These are phyloP conservation scores for Antitrichia curtipendula DNA, from an alignment of 225 moss, liverwort and hornwort species.

Conservation along the genomic window DNA sequence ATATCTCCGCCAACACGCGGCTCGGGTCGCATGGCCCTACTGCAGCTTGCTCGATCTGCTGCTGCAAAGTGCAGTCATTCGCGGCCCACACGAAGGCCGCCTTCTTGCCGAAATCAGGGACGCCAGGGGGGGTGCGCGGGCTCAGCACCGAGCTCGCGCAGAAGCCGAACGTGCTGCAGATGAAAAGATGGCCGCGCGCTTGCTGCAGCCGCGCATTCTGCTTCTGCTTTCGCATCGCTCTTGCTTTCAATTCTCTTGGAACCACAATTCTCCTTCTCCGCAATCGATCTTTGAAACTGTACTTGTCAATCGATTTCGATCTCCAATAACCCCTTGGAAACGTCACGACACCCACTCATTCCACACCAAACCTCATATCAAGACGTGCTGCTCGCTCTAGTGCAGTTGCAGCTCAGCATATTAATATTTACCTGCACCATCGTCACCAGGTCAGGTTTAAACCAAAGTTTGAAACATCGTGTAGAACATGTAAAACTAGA, in stretches of 20 bases:
- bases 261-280: neutral
- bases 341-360: neutral
- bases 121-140: slow-evolving; percentile 32
- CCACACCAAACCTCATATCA: neutral
- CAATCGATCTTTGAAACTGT: neutral
- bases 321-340: neutral
- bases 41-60: neutral
- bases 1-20: neutral
- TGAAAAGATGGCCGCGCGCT: slow-evolving; percentile 47
- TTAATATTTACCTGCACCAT: neutral
- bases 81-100: slow-evolving; percentile 26
- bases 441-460: neutral
- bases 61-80: slow-evolving; percentile 5
- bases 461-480: neutral
- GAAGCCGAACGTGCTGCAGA: slow-evolving; percentile 46
- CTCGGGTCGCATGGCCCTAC: neutral
- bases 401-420: neutral
- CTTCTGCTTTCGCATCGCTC: slow-evolving; percentile 41
- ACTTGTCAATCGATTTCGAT: neutral
- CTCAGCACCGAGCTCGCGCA: slow-evolving; percentile 46
- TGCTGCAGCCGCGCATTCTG: slow-evolving; percentile 45
- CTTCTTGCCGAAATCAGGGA: slow-evolving; percentile 24
- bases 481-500: neutral
- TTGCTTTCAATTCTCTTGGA: neutral
- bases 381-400: neutral